These are phyloP conservation scores for Lachancea nothofagi DNA, from an alignment of 805 yeast species.

Conservation along the genomic window DNA sequence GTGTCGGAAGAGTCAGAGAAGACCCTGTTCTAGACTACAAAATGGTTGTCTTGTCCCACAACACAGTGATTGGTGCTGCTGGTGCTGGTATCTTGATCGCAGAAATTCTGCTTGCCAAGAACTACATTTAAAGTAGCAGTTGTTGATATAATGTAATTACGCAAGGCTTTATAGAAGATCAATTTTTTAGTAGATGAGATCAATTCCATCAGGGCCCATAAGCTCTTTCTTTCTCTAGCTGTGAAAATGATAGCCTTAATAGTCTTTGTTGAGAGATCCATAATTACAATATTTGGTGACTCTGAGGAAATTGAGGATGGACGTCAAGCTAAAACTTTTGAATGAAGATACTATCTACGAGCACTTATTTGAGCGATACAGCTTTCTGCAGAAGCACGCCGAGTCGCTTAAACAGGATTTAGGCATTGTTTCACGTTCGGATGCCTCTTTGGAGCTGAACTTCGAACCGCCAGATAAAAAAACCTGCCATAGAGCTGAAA, in stretches of 20 bases:
- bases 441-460: slow-evolving; percentile 15
- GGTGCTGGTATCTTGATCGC: slow-evolving; percentile 97
- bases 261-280: no score
- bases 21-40: slow-evolving; percentile 92
- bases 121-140: slow-evolving; percentile 48
- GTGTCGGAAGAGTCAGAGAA: slow-evolving; percentile 90
- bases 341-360: slow-evolving; percentile 26
- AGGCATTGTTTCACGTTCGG: slow-evolving; percentile 24
- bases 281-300: no score
- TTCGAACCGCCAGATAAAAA: slow-evolving; percentile 20
- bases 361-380: slow-evolving; percentile 31
- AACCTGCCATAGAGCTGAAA: slow-evolving; percentile 8
- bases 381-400: slow-evolving; percentile 18
- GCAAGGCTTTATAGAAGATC: slow-evolving; percentile 1
- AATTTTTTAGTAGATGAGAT: not conserved
- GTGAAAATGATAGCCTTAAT: no score
- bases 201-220: no score
- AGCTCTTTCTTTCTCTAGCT: no score
- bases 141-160: not conserved
- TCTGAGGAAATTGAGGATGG: not conserved
- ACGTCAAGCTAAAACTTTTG: slow-evolving; percentile 10
- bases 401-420: slow-evolving; percentile 29
- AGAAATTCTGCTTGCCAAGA: slow-evolving; percentile 76
- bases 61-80: slow-evolving; percentile 97
- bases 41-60: slow-evolving; percentile 96